Evolutionary conservation across 2,329 filamentous ascomycete species (phyloP), one percentile per base, ranked within the genome.

Genomic region (Phaeoacremonium minimum): DNA sequence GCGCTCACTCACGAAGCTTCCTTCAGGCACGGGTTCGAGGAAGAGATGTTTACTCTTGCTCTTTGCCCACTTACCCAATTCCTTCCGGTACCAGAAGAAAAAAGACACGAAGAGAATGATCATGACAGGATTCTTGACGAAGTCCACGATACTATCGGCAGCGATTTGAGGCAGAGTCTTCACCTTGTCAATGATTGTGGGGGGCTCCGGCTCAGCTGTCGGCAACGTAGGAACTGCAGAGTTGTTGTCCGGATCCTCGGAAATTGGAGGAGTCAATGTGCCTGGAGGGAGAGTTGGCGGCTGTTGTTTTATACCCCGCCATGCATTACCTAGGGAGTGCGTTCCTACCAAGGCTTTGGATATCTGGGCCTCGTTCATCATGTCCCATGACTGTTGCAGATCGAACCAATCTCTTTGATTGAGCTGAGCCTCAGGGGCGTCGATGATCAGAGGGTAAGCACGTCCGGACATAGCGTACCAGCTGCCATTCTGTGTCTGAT

Each of bases 381-480:
- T 31, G 16, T 53, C 61, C 57, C 58, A 63, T 4, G 56, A 42
- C 4, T 58, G 54, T 8, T 57, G 52, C 19, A 58, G 52, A n/a
- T 76, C 63, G 55, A 68, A 66, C 59, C 70, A 80, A 18, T 66
- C 66, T 7, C 58, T 53, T 11, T 50, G 60, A 46, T 65, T 64
- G 30, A 69, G 64, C 44, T 60, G 64, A 15, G 66, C 76, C 3
- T 55, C 45, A 0, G 73, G 71, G 0, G 73, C 82, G 36, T 87
- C 78, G 15, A 90, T 83, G 18, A 95, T 87, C 8, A 91, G 73
- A 4, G 93, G 93, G 50, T 96, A 97, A 7, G 80, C 80, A 28
- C 72, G 74, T 40, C 94, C 91, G 2, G 91, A 96, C 63, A 97
- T 75, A 19, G 90, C 93, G 58, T 91, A 98, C 89, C 91, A 97